phyloP scores from a whole-genome alignment of 2,329 filamentous ascomycete genomes.

The Epichloe festucae region DNA sequence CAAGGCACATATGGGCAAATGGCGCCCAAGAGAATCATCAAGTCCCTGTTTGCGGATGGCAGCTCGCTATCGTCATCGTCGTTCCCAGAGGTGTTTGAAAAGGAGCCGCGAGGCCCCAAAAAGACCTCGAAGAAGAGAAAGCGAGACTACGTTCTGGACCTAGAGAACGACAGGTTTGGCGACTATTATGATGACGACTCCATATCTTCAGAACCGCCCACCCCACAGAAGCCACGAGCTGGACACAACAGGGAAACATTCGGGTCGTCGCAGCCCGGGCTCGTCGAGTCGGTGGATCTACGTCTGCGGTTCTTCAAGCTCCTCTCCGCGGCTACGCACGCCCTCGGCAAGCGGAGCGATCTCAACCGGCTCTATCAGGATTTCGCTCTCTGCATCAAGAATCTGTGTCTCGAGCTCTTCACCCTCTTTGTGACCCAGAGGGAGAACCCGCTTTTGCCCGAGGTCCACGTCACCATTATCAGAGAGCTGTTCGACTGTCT shows the following conservation, averaged over 20 bases:
- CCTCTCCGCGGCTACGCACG: conserved; percentile 32
- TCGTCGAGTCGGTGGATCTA: conserved; percentile 43
- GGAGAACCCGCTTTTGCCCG: conserved; percentile 21
- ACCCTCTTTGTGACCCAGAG: conserved; percentile 34
- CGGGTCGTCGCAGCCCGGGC: conserved; percentile 13
- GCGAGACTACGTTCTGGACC: conserved; percentile 33
- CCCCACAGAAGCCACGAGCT: conserved; percentile 26
- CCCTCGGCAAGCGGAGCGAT: conserved; percentile 29
- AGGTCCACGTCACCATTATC: conserved; percentile 31
- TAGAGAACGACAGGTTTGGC: conserved; percentile 47
- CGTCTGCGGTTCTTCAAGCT: conserved; percentile 51
- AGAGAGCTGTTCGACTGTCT: conserved; percentile 33
- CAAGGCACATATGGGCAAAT: conserved; percentile 31
- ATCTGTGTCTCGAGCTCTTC: conserved; percentile 46
- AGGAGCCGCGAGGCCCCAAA: conserved; percentile 37
- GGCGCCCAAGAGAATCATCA: conserved; percentile 42
- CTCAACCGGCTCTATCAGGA: conserved; percentile 45
- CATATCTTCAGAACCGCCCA: conserved; percentile 33
- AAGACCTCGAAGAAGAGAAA: conserved; percentile 36
- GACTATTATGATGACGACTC: conserved; percentile 49
- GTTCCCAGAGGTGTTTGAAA: conserved; percentile 54
- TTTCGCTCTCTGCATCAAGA: conserved; percentile 42
- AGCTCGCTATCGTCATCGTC: conserved; percentile 35
- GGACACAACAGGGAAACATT: conserved; percentile 10
- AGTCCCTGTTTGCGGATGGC: conserved; percentile 56